Evolutionary conservation across 148 eudicot genomes (phyloP), one percentile per base, ranked within the genome.

Genomic region (Chenopodium berlandieri): DNA sequence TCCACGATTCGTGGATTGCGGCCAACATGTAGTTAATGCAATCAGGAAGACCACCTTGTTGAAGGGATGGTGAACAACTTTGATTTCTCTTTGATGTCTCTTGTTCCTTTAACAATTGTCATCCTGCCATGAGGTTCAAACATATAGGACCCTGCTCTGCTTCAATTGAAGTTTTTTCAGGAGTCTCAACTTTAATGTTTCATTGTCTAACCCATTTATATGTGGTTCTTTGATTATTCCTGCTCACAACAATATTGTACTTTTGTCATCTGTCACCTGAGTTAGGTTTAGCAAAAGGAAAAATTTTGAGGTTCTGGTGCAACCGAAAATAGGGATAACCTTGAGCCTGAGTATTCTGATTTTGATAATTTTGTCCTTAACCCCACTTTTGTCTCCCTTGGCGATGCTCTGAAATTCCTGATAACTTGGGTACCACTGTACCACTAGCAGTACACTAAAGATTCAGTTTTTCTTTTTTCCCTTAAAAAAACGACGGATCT

Each of bases 61-160:
- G 62, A 77, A 84, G 75, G 84, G 81, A 80, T 80, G 78, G 76
- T 73, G 71, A 81, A 66, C 77, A 84, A 37, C 71, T 67, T 84
- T 56, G 46, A 65, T 50, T 67, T 77, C 71, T 81, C 74, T 81
- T 67, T 73, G 71, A 81, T 73, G 54, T 68, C 82, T 78, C 65
- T 78, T 52, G 68, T 73, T 81, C 47, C 50, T 63, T 67, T 67
- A 47, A n/a, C 50, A 73, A 66, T 74, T 66, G 74, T 81, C 68
- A 30, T 52, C 71, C 78, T 69, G 81, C 65, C 65, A 73, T 67
- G 86, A 37, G 58, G 78, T 63, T 76, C 46, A 46, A 76, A 81
- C 84, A 56, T 77, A 73, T 73, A 63, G 84, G 81, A 81, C 75
- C 79, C 75, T 76, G 75, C 78, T 80, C 17, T 84, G 81, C 71